Percentiles rank a stretch among this genome's conserved stretches.
Evolutionary conservation across 805 yeast genomes (phyloP).

Genomic region (Komagataella phaffii): DNA sequence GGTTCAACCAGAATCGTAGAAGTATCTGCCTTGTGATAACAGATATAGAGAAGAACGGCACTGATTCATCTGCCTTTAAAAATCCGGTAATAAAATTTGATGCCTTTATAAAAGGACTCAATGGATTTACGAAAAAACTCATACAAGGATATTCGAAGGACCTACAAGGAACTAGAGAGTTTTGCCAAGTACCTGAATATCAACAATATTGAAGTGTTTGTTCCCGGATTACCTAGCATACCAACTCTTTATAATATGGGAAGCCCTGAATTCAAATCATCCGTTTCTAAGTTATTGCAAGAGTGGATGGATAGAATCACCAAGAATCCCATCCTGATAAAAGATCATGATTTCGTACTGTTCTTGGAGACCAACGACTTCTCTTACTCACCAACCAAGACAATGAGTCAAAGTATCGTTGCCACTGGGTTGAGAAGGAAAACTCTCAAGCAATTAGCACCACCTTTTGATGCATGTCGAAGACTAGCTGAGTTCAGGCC

Average conservation of each 20-base stretch:
- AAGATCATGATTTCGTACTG: slow-evolving; percentile 79
- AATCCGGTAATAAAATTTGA: slow-evolving; percentile 75
- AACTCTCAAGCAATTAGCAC: slow-evolving; percentile 81
- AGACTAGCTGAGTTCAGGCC: slow-evolving; percentile 84
- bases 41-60: slow-evolving; percentile 56
- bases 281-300: slow-evolving; percentile 50
- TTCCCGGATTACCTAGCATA: slow-evolving; percentile 75
- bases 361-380: slow-evolving; percentile 33
- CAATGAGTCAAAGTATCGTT: slow-evolving; percentile 24
- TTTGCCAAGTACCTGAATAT: slow-evolving; percentile 68
- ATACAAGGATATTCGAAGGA: slow-evolving; percentile 67
- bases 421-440: slow-evolving; percentile 83
- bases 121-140: slow-evolving; percentile 58
- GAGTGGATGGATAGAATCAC: slow-evolving; percentile 75
- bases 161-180: slow-evolving; percentile 63
- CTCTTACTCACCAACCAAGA: slow-evolving; percentile 22
- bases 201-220: slow-evolving; percentile 84
- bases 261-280: slow-evolving; percentile 63
- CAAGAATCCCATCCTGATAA: slow-evolving; percentile 61
- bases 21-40: slow-evolving; percentile 40
- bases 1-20: slow-evolving; percentile 25
- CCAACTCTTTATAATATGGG: slow-evolving; percentile 72
- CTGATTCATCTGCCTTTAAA: slow-evolving; percentile 38
- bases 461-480: slow-evolving; percentile 79
- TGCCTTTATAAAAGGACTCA: slow-evolving; percentile 41